Conservation (phyloP, 805 yeast species). For the Yarrowia bubula region DNA sequence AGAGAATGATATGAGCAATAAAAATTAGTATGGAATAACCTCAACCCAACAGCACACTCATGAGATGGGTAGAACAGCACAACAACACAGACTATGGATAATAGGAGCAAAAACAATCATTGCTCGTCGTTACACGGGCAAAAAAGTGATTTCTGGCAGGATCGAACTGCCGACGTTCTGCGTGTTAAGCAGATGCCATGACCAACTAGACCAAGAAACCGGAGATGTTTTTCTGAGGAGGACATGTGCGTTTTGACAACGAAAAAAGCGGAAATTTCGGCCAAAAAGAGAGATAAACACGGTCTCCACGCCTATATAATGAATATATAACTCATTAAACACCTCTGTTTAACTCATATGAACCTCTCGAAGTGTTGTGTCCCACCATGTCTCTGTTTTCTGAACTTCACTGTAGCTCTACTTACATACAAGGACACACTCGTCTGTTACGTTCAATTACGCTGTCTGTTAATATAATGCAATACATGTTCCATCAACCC, state of each 20-base stretch:
- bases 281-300: too few relatives aligned
- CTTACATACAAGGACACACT: too few relatives aligned
- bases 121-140: neutral
- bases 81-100: too few relatives aligned
- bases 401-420: too few relatives aligned
- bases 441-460: too few relatives aligned
- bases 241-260: neutral
- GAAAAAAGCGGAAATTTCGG: neutral
- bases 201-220: conserved; percentile 86
- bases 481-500: neutral
- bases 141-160: conserved; percentile 53
- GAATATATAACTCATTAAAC: too few relatives aligned
- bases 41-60: neutral
- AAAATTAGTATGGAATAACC: neutral
- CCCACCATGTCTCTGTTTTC: too few relatives aligned
- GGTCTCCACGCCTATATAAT: too few relatives aligned
- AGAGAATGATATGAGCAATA: neutral
- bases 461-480: neutral
- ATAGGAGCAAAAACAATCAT: neutral
- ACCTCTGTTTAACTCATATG: too few relatives aligned
- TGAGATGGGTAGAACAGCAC: too few relatives aligned
- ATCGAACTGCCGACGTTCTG: conserved; percentile 99
- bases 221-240: neutral
- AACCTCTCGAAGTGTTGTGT: too few relatives aligned
- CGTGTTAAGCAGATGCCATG: conserved; percentile 99